A percentile compares a stretch with the other conserved stretches of the same genome.
Evolutionary conservation across 805 yeast species (phyloP).

Genomic region (Candida chilensis): DNA sequence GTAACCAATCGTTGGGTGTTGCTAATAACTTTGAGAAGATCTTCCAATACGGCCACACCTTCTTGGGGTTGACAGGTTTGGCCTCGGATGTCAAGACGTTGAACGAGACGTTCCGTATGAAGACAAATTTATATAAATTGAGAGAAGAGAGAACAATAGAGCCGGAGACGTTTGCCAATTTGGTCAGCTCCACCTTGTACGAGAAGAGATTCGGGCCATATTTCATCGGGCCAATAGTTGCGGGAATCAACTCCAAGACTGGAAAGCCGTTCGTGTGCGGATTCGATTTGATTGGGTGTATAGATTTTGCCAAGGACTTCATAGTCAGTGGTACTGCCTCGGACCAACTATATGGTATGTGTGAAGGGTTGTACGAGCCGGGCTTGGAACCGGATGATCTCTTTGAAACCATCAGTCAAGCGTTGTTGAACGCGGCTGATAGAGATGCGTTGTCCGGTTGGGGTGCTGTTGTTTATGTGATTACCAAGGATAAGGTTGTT

Average conservation of each 20-base stretch:
- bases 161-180: conserved; percentile 88
- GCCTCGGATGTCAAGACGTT: conserved; percentile 91
- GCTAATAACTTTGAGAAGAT: conserved; percentile 91
- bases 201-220: conserved; percentile 93
- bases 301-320: conserved; percentile 90
- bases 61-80: conserved; percentile 87
- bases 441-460: conserved; percentile 97
- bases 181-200: conserved; percentile 84
- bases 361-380: conserved; percentile 94
- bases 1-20: conserved; percentile 87
- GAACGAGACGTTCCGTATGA: conserved; percentile 68
- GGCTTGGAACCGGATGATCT: conserved; percentile 88
- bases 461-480: conserved; percentile 93
- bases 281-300: conserved; percentile 93
- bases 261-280: conserved; percentile 88
- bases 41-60: conserved; percentile 77
- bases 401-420: conserved; percentile 92
- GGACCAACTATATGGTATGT: conserved; percentile 98
- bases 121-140: conserved; percentile 81
- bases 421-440: conserved; percentile 88
- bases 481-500: conserved; percentile 85
- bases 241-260: conserved; percentile 82
- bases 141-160: conserved; percentile 88
- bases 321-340: conserved; percentile 93
- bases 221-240: conserved; percentile 94